phyloP scores from a whole-genome alignment of 2,329 filamentous ascomycete species.

The Ceratocystis colombiana region DNA sequence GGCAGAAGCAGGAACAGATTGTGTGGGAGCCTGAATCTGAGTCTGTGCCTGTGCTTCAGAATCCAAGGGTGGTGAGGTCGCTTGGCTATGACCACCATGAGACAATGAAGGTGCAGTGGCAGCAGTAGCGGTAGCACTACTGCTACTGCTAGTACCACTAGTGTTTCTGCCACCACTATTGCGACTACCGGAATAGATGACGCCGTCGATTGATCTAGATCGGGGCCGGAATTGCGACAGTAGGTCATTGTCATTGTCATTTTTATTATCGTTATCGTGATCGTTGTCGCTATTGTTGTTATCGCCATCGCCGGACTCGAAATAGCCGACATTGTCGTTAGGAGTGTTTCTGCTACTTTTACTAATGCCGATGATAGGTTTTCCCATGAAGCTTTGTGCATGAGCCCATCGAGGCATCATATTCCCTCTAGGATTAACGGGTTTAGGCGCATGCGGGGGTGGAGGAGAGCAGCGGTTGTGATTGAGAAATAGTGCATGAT shows the following conservation, averaged over 20 bases:
- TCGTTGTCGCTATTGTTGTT: neutral
- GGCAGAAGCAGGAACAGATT: constrained; percentile 11
- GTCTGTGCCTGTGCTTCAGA: neutral
- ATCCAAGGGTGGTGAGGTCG: neutral
- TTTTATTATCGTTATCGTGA: too few relatives aligned
- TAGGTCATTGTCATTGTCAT: too few relatives aligned
- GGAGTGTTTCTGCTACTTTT: too few relatives aligned
- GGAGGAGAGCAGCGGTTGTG: constrained; percentile 20
- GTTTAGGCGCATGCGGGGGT: constrained; percentile 23
- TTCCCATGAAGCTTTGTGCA: constrained; percentile 21
- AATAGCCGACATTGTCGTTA: neutral
- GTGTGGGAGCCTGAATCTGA: neutral
- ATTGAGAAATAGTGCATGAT: constrained; percentile 21
- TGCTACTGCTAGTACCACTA: too few relatives aligned
- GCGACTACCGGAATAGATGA: too few relatives aligned
- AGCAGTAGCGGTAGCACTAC: too few relatives aligned
- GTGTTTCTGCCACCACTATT: too few relatives aligned
- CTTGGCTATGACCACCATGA: neutral
- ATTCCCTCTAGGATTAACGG: constrained; percentile 19
- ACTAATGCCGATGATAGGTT: neutral
- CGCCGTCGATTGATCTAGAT: too few relatives aligned
- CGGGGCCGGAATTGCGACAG: too few relatives aligned
- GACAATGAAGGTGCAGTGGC: too few relatives aligned
- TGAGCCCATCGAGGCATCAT: constrained; percentile 24
- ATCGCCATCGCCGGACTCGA: neutral